These are phyloP conservation scores for Coemansia sp. DNA, from an alignment of 192 early-diverging fungal species.

Conservation along the genomic window DNA sequence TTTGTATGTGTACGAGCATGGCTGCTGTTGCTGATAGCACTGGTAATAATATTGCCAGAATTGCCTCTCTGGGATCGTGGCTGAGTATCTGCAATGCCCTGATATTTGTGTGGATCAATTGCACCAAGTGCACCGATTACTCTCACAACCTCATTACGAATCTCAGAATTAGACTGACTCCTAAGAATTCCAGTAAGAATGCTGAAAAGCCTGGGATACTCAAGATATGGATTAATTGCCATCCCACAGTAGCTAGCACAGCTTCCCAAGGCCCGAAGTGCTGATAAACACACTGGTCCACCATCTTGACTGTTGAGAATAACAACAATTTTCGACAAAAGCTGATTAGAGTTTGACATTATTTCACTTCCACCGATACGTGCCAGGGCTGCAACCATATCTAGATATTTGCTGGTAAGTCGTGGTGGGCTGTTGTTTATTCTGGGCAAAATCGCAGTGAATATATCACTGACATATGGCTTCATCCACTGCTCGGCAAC, in stretches of 20 bases:
- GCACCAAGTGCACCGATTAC: conserved; percentile 93
- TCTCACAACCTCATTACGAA: conserved; percentile 83
- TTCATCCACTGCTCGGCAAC: conserved; percentile 80
- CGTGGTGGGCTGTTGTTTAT: conserved; percentile 73
- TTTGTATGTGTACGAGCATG: neutral
- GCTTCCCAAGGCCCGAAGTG: conserved; percentile 83
- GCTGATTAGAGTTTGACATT: conserved; percentile 72
- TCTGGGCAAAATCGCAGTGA: conserved; percentile 81
- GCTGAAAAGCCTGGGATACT: conserved; percentile 82
- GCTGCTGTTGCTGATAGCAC: neutral
- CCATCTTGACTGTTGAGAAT: conserved; percentile 87
- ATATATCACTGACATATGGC: conserved; percentile 87
- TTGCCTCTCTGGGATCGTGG: neutral
- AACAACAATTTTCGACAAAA: conserved; percentile 86
- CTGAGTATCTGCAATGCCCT: neutral
- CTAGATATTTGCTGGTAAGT: conserved; percentile 52
- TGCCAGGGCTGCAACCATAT: conserved; percentile 73
- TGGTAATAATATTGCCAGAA: neutral
- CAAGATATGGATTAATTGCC: conserved; percentile 86
- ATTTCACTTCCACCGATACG: conserved; percentile 84
- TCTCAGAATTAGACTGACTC: conserved; percentile 67
- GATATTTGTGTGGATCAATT: conserved; percentile 84
- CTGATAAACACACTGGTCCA: conserved; percentile 79
- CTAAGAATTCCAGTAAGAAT: conserved; percentile 80
- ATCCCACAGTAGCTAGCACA: conserved; percentile 81